Conservation (phyloP, 148 eudicot genomes). For the Amaranthus palmeri region DNA sequence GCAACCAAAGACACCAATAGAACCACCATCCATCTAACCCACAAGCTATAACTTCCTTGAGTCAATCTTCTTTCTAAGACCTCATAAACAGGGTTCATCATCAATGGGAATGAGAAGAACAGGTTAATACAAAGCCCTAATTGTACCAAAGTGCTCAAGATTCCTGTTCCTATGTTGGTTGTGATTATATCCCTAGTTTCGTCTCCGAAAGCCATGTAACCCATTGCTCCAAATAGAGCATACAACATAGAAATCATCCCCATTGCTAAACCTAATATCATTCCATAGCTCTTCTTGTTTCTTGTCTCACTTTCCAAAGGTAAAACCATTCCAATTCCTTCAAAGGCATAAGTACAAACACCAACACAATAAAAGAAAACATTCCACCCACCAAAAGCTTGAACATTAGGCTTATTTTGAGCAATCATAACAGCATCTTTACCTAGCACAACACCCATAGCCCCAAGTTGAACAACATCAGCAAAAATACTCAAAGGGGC, state of each 20-base stretch:
- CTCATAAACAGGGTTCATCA: slow-evolving; percentile 91
- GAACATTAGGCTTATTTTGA: slow-evolving; percentile 27
- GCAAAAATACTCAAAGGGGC: slow-evolving; percentile 89
- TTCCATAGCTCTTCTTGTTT: slow-evolving; percentile 52
- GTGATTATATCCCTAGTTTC: slow-evolving; percentile 70
- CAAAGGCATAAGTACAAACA: slow-evolving; percentile 71
- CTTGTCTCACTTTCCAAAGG: slow-evolving; percentile 61
- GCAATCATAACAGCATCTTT: slow-evolving; percentile 37
- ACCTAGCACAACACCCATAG: slow-evolving; percentile 69
- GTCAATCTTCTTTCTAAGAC: slow-evolving; percentile 63
- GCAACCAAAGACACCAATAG: slow-evolving; percentile 56
- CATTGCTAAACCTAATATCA: slow-evolving; percentile 47
- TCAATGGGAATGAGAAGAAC: slow-evolving; percentile 66
- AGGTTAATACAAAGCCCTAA: slow-evolving; percentile 63
- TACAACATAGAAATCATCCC: slow-evolving; percentile 50
- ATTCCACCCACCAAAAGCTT: slow-evolving; percentile 48
- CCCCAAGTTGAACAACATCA: slow-evolving; percentile 61
- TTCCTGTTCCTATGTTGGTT: slow-evolving; percentile 58
- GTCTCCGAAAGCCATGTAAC: slow-evolving; percentile 71
- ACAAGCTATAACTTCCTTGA: slow-evolving; percentile 55
- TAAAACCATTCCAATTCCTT: slow-evolving; percentile 76
- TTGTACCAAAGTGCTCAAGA: slow-evolving; percentile 55
- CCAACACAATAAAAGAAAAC: slow-evolving; percentile 62
- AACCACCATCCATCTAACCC: slow-evolving; percentile 68
- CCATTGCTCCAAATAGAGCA: slow-evolving; percentile 58